Evolutionary conservation across 371 early-diverging fungal species (phyloP), one percentile per base, ranked within the genome.

Genomic region (Rhizopus delemar): DNA sequence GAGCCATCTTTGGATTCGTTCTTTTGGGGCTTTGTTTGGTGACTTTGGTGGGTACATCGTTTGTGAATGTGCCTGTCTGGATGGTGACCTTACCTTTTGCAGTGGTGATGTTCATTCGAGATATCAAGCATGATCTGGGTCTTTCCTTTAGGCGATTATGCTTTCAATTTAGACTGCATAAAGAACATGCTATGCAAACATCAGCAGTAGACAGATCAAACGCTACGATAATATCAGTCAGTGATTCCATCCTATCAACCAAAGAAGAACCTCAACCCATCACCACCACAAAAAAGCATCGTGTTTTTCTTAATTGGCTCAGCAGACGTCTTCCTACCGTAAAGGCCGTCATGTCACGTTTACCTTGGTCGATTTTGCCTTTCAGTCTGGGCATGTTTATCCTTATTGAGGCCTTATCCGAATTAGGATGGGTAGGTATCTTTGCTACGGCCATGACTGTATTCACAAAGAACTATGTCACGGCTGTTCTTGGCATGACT

Each of bases 341-440:
- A 1, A 49, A 73, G 16, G 75, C 82, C 0, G 84, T 89, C 4
- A 38, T 76, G 8, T 38, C 64, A 39, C 82, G 93, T 5, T 80
- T 91, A 73, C 94, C 94, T 2, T 92, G 89, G 85, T 66, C 75
- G 1, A 85, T 93, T 35, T 67, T 89, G 3, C 90, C 91, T 0
- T 93, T 92, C 69, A 79, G 86, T 4, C 68, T 92, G 33, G 86
- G 93, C 35, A 93, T 93, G 94, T 92, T 93, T 71, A 81, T 90
- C 32, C 74, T 90, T 39, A 88, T 90, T 32, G 90, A 92, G 65
- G 83, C 85, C 1, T 79, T 91, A 28, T 69, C 84, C 0, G 54
- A 76, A 38, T 69, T 68, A 3, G 90, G 90, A 0, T 93, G 90
- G 89, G 88, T 85, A 5, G 74, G 83, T 0, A 83, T 82, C 3